Percentiles rank a stretch among this genome's conserved stretches.
Evolutionary conservation across 371 early-diverging fungal species (phyloP).

Genomic region (Mortierella polycephala): DNA sequence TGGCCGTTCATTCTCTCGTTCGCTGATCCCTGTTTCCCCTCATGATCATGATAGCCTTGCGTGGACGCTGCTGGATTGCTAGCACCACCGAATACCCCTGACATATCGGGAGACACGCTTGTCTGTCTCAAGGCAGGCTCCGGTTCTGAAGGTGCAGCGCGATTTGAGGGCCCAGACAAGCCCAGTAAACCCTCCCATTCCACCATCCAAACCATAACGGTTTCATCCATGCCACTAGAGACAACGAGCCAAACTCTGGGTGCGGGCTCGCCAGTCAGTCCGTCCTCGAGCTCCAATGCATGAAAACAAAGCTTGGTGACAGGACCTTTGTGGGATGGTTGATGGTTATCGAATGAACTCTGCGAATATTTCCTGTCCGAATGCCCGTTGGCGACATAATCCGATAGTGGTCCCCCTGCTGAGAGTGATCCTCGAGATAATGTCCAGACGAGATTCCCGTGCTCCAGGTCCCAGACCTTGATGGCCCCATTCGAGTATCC

Average conservation of each 20-base stretch:
- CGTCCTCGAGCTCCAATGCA: constrained; percentile 46
- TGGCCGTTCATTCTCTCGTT: background rate
- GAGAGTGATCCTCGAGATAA: constrained; percentile 26
- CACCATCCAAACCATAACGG: constrained; percentile 52
- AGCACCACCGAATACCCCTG: too few species aligned
- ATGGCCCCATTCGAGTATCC: constrained; percentile 49
- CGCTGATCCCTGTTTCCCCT: background rate
- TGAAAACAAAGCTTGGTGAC: constrained; percentile 47
- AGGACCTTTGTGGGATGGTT: constrained; percentile 40
- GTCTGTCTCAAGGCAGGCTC: too few species aligned
- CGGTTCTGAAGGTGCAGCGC: background rate
- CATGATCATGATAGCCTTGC: too few species aligned
- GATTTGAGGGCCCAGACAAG: constrained; percentile 1
- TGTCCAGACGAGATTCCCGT: constrained; percentile 47
- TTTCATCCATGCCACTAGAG: constrained; percentile 48
- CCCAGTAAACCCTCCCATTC: constrained; percentile 51
- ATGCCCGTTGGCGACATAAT: background rate
- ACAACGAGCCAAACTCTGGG: constrained; percentile 50
- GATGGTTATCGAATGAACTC: constrained; percentile 18
- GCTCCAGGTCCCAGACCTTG: constrained; percentile 49
- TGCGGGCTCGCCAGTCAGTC: constrained; percentile 41
- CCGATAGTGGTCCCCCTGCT: background rate
- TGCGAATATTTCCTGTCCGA: constrained; percentile 10
- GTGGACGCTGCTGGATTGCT: too few species aligned
- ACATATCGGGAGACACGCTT: too few species aligned